Conservation (phyloP, 805 yeast genomes). For the Candida tibetensis region DNA sequence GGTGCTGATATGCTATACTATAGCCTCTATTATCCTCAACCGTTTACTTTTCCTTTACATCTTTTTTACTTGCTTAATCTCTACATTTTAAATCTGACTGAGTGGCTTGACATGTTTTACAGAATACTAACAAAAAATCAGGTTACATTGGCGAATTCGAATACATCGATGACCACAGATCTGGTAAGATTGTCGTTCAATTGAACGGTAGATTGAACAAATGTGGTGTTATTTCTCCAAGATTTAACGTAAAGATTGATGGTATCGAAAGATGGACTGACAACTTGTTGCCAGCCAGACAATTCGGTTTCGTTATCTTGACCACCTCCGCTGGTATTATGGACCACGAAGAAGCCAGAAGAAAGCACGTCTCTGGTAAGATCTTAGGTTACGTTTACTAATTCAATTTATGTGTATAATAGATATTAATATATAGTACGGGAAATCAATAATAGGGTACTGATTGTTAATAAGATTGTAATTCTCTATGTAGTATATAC, state of each 20-base stretch:
- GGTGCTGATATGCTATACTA: constrained; percentile 35
- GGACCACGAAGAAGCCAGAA: constrained; percentile 30
- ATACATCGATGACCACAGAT: constrained; percentile 98
- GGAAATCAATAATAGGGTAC: too few relatives aligned
- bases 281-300: constrained; percentile 30
- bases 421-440: not conserved
- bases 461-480: too few relatives aligned
- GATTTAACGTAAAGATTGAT: constrained; percentile 25
- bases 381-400: constrained; percentile 26
- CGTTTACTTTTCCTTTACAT: constrained; percentile 74
- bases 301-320: constrained; percentile 25
- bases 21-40: constrained; percentile 29
- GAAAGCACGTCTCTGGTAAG: constrained; percentile 29
- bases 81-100: too few relatives aligned
- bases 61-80: constrained; percentile 1
- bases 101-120: too few relatives aligned
- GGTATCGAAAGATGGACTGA: constrained; percentile 27
- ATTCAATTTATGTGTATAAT: not conserved
- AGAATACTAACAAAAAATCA: constrained; percentile 18
- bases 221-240: constrained; percentile 27
- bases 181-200: constrained; percentile 95
- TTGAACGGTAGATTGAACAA: constrained; percentile 78
- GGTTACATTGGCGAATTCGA: constrained; percentile 95
- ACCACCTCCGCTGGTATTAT: constrained; percentile 28
- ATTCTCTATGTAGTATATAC: too few relatives aligned